Percentiles rank a stretch among this genome's conserved stretches.
These are phyloP conservation scores for Rhizopus sp. DNA, from an alignment of 371 early-diverging fungal species.

Conservation along the genomic window DNA sequence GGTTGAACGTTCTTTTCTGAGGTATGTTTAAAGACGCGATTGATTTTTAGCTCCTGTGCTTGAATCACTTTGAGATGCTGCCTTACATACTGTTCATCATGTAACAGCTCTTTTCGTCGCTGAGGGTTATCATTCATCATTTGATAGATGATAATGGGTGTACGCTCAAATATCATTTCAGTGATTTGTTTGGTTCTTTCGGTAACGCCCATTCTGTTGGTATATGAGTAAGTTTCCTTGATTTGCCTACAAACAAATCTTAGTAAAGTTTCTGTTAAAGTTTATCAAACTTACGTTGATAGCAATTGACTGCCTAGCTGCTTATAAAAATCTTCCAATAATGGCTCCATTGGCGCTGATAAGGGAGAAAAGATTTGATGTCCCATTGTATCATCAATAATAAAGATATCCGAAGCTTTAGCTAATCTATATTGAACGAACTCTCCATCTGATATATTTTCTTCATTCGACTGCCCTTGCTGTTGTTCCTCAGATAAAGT, in stretches of 20 bases:
- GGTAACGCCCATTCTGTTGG: constrained; percentile 54
- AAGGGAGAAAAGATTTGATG: constrained; percentile 79
- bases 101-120: constrained; percentile 49
- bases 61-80: constrained; percentile 55
- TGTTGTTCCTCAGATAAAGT: constrained; percentile 17
- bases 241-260: constrained; percentile 34
- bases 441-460: constrained; percentile 31
- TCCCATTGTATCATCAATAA: constrained; percentile 80
- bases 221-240: constrained; percentile 50
- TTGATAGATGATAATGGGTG: constrained; percentile 61
- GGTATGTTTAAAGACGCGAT: constrained; percentile 65
- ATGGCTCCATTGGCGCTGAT: constrained; percentile 65
- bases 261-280: not conserved
- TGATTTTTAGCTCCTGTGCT: constrained; percentile 60
- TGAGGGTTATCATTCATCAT: constrained; percentile 73
- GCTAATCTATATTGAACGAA: constrained; percentile 69
- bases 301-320: constrained; percentile 74
- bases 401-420: constrained; percentile 69
- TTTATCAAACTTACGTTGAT: constrained; percentile 50
- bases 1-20: constrained; percentile 55
- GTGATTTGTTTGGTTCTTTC: constrained; percentile 58
- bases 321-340: constrained; percentile 69
- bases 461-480: constrained; percentile 7
- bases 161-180: constrained; percentile 72
- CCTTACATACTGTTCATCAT: constrained; percentile 52